These are phyloP conservation scores for Pyrrhoderma noxium DNA, from an alignment of 1,284 basidiomycete genomes.

Conservation along the genomic window DNA sequence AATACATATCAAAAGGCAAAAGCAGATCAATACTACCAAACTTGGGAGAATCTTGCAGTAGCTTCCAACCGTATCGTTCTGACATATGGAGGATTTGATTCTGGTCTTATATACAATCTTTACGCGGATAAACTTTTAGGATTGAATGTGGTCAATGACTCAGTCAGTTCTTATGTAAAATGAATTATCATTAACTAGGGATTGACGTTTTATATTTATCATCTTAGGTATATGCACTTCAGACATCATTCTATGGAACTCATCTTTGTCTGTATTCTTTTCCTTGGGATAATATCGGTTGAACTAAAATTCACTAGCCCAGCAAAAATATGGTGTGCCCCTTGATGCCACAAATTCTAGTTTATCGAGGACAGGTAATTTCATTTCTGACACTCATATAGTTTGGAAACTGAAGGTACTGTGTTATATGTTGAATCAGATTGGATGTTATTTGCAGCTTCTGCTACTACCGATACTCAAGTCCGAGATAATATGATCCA, in stretches of 20 bases:
- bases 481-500: constrained; percentile 30
- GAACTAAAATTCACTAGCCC: too few relatives aligned
- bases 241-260: constrained; percentile 4
- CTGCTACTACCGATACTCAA: constrained; percentile 22
- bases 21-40: neutral
- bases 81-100: neutral
- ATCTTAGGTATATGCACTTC: constrained; percentile 7
- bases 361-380: constrained; percentile 22
- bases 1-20: neutral
- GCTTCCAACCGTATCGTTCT: neutral
- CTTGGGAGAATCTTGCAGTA: constrained; percentile 1
- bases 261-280: neutral
- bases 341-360: constrained; percentile 22
- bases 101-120: constrained; percentile 11
- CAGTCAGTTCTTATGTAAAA: constrained; percentile 14
- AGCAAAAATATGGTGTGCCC: constrained; percentile 20
- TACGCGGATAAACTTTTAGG: constrained; percentile 16
- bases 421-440: constrained; percentile 23
- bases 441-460: constrained; percentile 35
- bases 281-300: too few relatives aligned
- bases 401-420: neutral
- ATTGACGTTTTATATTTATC: neutral
- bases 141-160: constrained; percentile 24
- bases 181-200: neutral
- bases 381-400: constrained; percentile 25